Evolutionary conservation across 306 rosid genomes (phyloP), one percentile per base, ranked within the genome.

Genomic region (Begonia fuchsioides): DNA sequence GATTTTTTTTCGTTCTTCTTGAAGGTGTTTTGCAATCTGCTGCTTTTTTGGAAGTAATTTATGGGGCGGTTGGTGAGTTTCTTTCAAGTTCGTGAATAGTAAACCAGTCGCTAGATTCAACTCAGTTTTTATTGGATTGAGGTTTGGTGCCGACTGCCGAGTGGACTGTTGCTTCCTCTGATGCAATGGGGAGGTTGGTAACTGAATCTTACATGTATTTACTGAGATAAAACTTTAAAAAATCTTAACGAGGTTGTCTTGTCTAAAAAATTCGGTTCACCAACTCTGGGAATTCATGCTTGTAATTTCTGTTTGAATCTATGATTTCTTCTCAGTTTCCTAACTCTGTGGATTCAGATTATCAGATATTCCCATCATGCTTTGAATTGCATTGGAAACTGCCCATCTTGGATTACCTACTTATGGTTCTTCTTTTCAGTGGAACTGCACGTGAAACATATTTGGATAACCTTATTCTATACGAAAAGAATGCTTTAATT

Each of bases 71-170:
- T 53, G 95, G 97, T 90, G 54, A 59, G 81, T 64, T 79, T 26
- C 35, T 55, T 54, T 11, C 62, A 0, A 11, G 3, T 26, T 26
- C 35, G 35, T 26, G 35, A 26, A 2, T 26, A 26, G 8, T 5
- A 26, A 26, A 26, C 7, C 35, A 26, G 7, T 26, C 35, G 12
- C 45, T 41, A 10, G 14, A 41, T 17, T 65, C 5, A 32, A 39
- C 32, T 39, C 40, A 17, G 47, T 15, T 49, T 7, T 54, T 52
- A 38, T 49, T 1, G 7, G 63, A 61, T 64, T 38, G 47, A 84
- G 97, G 97, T 17, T 43, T 90, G 47, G 97, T 90, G 39, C 97
- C 97, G 9, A 90, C 95, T 90, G 39, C 97, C 97, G 9, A 90
- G 92, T 40, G 94, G 97, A 47, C 72, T 64, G 47, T 45, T 81